Evolutionary conservation across 306 rosid species (phyloP).

Genomic region (Gastrolobium bilobum): DNA sequence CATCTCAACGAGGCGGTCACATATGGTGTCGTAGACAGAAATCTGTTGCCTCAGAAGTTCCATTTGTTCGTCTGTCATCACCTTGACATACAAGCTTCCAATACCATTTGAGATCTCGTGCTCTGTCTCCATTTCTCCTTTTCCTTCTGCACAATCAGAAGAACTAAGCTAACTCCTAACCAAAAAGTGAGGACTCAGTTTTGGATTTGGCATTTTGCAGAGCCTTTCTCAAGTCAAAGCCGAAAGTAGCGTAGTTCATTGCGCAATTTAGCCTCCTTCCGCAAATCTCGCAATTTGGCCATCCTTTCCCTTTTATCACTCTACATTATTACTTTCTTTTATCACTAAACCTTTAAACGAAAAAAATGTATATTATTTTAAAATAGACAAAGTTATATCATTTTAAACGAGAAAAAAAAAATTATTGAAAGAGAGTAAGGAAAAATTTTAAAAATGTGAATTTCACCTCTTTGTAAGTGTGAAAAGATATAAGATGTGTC

Average conservation of each 20-base stretch:
- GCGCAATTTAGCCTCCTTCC: conserved; percentile 41
- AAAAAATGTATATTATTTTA: no score
- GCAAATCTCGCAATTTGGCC: conserved; percentile 43
- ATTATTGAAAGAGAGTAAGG: no score
- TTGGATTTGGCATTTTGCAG: neutral
- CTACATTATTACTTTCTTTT: neutral
- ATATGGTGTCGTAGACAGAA: conserved; percentile 71
- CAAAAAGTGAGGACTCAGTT: neutral
- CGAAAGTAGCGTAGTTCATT: conserved; percentile 34
- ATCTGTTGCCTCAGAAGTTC: conserved; percentile 74
- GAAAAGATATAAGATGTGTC: no score
- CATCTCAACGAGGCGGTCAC: conserved; percentile 77
- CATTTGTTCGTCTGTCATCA: conserved; percentile 85
- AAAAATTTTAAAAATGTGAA: no score
- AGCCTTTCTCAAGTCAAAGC: neutral
- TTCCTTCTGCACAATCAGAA: no score
- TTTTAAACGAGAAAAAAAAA: no score
- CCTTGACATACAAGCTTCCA: conserved; percentile 60
- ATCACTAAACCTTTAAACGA: neutral
- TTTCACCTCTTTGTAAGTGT: no score
- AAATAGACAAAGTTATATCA: no score
- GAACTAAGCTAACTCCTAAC: no score
- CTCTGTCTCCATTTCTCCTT: conserved; percentile 47
- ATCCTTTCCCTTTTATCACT: neutral
- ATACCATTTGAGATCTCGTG: conserved; percentile 9